Conservation (phyloP, 2,329 filamentous ascomycete genomes). For the Tolypocladium tundrense region DNA sequence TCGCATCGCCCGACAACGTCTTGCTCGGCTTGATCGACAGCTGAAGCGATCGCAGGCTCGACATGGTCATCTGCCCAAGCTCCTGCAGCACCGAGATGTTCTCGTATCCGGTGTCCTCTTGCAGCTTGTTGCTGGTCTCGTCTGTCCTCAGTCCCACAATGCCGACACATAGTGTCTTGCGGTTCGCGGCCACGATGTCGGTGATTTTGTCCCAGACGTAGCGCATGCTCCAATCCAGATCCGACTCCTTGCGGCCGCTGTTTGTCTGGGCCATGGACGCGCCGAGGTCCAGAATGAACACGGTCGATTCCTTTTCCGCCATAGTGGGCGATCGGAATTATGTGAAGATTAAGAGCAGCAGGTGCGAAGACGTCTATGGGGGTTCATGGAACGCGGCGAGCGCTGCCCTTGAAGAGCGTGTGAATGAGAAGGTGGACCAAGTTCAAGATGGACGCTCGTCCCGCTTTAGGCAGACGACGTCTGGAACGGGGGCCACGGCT, state of each 20-base stretch:
- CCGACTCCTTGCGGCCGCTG: constrained; percentile 61
- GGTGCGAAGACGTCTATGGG: neutral
- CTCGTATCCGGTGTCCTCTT: constrained; percentile 62
- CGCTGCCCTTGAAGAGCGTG: neutral
- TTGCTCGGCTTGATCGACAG: constrained; percentile 54
- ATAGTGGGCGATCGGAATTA: constrained; percentile 33
- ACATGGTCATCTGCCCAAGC: constrained; percentile 50
- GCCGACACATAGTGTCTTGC: constrained; percentile 60
- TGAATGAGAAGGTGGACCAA: neutral
- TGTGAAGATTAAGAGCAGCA: neutral
- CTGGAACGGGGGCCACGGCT: constrained; percentile 1
- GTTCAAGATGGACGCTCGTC: neutral
- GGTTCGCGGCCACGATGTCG: constrained; percentile 56
- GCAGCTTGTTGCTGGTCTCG: constrained; percentile 58
- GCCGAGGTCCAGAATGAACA: constrained; percentile 87
- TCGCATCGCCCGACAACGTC: constrained; percentile 65
- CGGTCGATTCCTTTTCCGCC: constrained; percentile 85
- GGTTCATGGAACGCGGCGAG: neutral
- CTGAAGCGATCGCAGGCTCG: constrained; percentile 56
- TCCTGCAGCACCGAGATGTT: constrained; percentile 75
- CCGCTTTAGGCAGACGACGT: constrained; percentile 9
- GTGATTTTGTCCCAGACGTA: constrained; percentile 90
- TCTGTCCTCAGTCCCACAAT: constrained; percentile 79
- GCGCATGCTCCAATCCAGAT: constrained; percentile 81
- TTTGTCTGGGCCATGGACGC: constrained; percentile 68